A percentile compares a stretch with the other conserved stretches of the same genome.
These are phyloP conservation scores for Vitis hybrid DNA, from an alignment of 177 flowering plant genomes.

Conservation along the genomic window DNA sequence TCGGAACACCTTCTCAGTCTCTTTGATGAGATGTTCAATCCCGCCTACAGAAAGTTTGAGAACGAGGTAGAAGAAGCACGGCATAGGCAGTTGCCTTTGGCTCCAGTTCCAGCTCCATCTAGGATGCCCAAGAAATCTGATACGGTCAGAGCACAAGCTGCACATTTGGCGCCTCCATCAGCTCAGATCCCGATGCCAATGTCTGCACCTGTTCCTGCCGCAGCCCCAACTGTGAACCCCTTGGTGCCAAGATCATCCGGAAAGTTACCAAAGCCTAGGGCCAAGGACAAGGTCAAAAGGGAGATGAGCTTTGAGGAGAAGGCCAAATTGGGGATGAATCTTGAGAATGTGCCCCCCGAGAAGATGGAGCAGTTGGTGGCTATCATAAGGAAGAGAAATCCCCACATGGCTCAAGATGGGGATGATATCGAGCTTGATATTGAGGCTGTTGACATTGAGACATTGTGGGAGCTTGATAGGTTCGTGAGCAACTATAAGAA, in stretches of 20 bases:
- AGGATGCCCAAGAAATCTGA: constrained; percentile 4
- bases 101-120: constrained; percentile 2
- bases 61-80: constrained; percentile 4
- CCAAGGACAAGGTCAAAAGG: constrained; percentile 77
- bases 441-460: constrained; percentile 67
- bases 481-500: constrained; percentile 52
- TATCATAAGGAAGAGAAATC: constrained; percentile 42
- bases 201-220: constrained; percentile 19
- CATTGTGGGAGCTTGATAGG: constrained; percentile 71
- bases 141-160: background rate
- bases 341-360: constrained; percentile 71
- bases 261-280: constrained; percentile 86
- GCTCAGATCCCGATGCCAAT: constrained; percentile 7
- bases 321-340: constrained; percentile 54
- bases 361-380: constrained; percentile 43
- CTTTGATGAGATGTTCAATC: constrained; percentile 35
- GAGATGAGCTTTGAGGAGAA: constrained; percentile 87
- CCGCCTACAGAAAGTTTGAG: constrained; percentile 16
- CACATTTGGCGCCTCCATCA: constrained; percentile 12
- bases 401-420: constrained; percentile 49
- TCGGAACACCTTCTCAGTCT: constrained; percentile 26
- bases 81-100: background rate
- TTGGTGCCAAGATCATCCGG: background rate
- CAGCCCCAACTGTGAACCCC: constrained; percentile 20
- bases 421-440: constrained; percentile 87